Evolutionary conservation across 345 rosid genomes (phyloP), one percentile per base, ranked within the genome.

Genomic region (Melaleuca alternifolia): DNA sequence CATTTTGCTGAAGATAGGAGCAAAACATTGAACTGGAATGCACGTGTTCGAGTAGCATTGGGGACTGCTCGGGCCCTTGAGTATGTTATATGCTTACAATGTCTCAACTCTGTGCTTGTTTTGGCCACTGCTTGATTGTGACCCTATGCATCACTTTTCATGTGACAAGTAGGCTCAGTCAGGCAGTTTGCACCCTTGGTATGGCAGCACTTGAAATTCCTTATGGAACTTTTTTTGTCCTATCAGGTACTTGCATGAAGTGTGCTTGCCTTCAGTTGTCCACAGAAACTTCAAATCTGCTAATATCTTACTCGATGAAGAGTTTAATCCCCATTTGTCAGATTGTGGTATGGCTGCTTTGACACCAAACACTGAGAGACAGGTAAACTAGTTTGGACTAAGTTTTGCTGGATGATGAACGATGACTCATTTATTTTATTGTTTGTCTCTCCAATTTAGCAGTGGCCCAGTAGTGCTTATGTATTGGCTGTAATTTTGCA

Each of bases 231-330:
- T 77, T 44, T 87, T 51, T 75, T 30, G 51, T 79, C 77, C 50
- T 89, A 21, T 85, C 89, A 97, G 99, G 94, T 98, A 98, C 93
- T 87, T 98, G 96, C 99, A 98, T 24, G 99, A 98, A 92, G 98
- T 98, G 65, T 96, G 99, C 91, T 92, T 96, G 96, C 99, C 99
- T 53, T 95, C 97, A 0, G 92, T 96, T 86, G 99, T 95, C 87
- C 99, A 98, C 91, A 95, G 98, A 90, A 98, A 98, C 92, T 96
- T 98, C 89, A 98, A 98, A 87, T 96, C 99, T 0, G 98, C 98
- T 86, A 98, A 98, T 90, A 98, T 98, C 88, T 95, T 98, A 87
- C 94, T 98, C 2, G 99, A 96, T 53, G 98, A 98, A 88, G 99
- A 96, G 86, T 97, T 95, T 51, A 96, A 95, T 92, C 99, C 99